A percentile compares a stretch with the other conserved stretches of the same genome.
phyloP scores from a whole-genome alignment of 2,329 filamentous ascomycete species.

The Chlorencoelia australis region DNA sequence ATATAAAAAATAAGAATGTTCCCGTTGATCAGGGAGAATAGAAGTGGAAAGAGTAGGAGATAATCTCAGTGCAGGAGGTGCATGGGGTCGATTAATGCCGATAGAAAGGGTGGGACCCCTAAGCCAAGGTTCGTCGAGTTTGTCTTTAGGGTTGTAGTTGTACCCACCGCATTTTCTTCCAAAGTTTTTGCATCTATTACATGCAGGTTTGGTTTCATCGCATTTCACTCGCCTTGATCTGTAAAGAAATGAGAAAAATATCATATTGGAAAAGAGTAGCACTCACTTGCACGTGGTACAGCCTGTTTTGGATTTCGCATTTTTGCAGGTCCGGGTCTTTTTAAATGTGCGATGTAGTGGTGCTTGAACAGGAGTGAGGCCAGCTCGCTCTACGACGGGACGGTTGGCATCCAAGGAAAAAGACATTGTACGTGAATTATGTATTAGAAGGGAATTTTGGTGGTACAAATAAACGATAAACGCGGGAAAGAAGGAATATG shows the following conservation, averaged over 20 bases:
- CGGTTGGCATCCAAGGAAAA: no score
- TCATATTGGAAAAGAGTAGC: not conserved
- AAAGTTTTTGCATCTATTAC: slow-evolving; percentile 6
- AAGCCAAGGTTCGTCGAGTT: slow-evolving; percentile 4
- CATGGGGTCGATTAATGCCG: slow-evolving; percentile 1
- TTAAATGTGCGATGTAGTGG: no score
- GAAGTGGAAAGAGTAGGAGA: slow-evolving; percentile 1
- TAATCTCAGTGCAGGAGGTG: not conserved
- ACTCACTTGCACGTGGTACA: slow-evolving; percentile 10
- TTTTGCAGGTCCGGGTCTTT: slow-evolving; percentile 21
- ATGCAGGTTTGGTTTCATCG: slow-evolving; percentile 8
- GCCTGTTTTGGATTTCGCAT: slow-evolving; percentile 9
- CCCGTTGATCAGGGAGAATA: slow-evolving; percentile 11
- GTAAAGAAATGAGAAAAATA: not conserved
- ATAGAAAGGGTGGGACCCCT: slow-evolving; percentile 5
- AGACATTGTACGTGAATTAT: no score
- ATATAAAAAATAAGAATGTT: slow-evolving; percentile 16
- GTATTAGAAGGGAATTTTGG: no score
- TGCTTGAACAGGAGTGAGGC: no score
- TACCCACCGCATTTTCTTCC: slow-evolving; percentile 8
- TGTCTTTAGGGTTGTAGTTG: slow-evolving; percentile 7
- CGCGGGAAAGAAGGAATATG: no score
- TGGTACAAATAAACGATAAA: no score
- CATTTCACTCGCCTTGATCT: slow-evolving; percentile 8
- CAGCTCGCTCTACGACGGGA: no score